These are phyloP conservation scores for Pythium brassicae DNA, from an alignment of 352 stramenopile genomes.

Conservation along the genomic window DNA sequence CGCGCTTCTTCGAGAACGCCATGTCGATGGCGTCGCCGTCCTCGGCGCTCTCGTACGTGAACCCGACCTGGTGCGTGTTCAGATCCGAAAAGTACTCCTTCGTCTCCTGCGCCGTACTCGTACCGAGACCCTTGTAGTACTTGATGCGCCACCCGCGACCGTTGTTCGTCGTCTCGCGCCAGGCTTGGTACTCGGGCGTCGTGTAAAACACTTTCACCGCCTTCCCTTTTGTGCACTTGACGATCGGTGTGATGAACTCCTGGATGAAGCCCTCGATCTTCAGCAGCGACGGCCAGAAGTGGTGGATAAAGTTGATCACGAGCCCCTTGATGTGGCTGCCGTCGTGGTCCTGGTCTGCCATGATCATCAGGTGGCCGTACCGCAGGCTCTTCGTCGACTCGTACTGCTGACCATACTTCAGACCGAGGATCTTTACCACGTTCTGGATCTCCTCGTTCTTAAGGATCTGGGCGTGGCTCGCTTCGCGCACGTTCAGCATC, in stretches of 20 bases:
- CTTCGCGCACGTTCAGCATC: constrained; percentile 99
- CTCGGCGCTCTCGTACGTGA: constrained; percentile 89
- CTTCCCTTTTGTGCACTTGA: constrained; percentile 94
- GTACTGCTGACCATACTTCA: constrained; percentile 95
- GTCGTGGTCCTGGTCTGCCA: constrained; percentile 99
- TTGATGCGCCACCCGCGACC: constrained; percentile 95
- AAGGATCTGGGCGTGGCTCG: constrained; percentile 92
- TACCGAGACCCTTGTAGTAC: constrained; percentile 99
- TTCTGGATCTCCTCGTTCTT: constrained; percentile 98
- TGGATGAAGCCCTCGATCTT: constrained; percentile 88
- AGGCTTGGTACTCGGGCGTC: constrained; percentile 95
- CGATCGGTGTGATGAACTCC: constrained; percentile 97
- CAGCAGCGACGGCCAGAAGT: constrained; percentile 98
- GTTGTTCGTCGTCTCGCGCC: constrained; percentile 85
- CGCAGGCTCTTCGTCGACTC: constrained; percentile 84
- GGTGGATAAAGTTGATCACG: constrained; percentile 98
- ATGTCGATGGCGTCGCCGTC: constrained; percentile 94
- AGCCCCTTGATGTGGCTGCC: constrained; percentile 99
- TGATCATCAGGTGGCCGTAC: constrained; percentile 99
- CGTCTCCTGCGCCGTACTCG: constrained; percentile 94
- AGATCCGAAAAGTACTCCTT: constrained; percentile 98
- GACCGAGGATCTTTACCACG: constrained; percentile 95
- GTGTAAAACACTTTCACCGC: constrained; percentile 93
- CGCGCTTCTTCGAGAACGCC: constrained; percentile 96
- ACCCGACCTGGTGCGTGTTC: constrained; percentile 91